A percentile compares a stretch with the other conserved stretches of the same genome.
These are phyloP conservation scores for Cydonia oblonga DNA, from an alignment of 331 rosid species.

Conservation along the genomic window DNA sequence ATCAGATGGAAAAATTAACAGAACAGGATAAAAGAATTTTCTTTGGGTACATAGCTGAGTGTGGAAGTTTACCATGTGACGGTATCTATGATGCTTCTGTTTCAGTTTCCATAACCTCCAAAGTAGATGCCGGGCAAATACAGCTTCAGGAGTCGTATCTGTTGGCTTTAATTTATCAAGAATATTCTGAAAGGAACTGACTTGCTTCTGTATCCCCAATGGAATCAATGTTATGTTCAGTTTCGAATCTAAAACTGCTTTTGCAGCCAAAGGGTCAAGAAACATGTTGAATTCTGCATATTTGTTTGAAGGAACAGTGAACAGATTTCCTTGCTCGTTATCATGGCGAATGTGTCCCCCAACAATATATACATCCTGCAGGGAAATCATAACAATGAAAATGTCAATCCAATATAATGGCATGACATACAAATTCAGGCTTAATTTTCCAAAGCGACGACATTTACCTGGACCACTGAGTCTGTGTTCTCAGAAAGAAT, in stretches of 20 bases:
- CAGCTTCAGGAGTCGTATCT: constrained; percentile 44
- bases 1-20: not conserved
- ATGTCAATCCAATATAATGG: not conserved
- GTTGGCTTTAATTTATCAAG: constrained; percentile 14
- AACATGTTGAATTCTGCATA: constrained; percentile 80
- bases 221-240: constrained; percentile 56
- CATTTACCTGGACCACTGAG: not conserved
- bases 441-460: not conserved
- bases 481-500: not conserved
- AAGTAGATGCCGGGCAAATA: constrained; percentile 35
- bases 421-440: not conserved
- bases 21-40: not conserved
- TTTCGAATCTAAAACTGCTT: constrained; percentile 39
- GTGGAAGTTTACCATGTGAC: constrained; percentile 45
- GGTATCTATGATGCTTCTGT: constrained; percentile 36
- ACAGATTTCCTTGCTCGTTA: constrained; percentile 49
- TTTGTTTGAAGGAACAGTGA: constrained; percentile 55
- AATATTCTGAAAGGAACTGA: constrained; percentile 33
- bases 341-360: constrained; percentile 60
- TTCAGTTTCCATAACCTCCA: constrained; percentile 35
- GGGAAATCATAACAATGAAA: not conserved
- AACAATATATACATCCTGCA: constrained; percentile 63
- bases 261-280: constrained; percentile 66
- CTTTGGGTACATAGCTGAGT: not conserved
- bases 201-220: constrained; percentile 37